These are phyloP conservation scores for Candida insectorum DNA, from an alignment of 805 yeast species.

Conservation along the genomic window DNA sequence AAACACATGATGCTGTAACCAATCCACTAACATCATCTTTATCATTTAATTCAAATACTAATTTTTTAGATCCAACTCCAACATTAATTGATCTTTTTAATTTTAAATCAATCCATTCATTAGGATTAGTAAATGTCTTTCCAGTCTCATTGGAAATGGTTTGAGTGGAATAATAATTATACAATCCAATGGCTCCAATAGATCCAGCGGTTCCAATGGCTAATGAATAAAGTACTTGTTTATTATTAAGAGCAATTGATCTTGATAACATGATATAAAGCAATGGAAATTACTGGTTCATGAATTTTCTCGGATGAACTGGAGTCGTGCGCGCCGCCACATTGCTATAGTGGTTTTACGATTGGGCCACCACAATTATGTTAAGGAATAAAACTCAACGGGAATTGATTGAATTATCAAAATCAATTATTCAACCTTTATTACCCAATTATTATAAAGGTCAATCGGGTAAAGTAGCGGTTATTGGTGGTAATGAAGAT, in stretches of 20 bases:
- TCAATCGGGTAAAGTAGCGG: constrained; percentile 82
- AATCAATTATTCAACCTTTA: constrained; percentile 71
- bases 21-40: constrained; percentile 73
- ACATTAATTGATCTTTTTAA: constrained; percentile 46
- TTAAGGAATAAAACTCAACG: constrained; percentile 26
- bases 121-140: constrained; percentile 58
- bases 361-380: constrained; percentile 11
- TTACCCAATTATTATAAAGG: constrained; percentile 77
- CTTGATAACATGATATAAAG: constrained; percentile 16
- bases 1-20: constrained; percentile 70
- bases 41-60: constrained; percentile 66
- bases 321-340: no score
- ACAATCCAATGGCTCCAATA: constrained; percentile 32
- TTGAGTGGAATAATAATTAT: constrained; percentile 21
- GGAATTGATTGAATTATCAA: constrained; percentile 49
- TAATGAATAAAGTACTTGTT: constrained; percentile 25
- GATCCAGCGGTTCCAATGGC: constrained; percentile 20
- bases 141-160: constrained; percentile 32
- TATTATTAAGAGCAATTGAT: constrained; percentile 17
- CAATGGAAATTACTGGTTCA: no score
- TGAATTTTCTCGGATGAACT: no score
- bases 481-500: constrained; percentile 93
- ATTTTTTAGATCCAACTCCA: constrained; percentile 62
- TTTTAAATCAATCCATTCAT: constrained; percentile 71
- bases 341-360: no score